Evolutionary conservation across 1,284 basidiomycete genomes (phyloP).

Genomic region (Trametes versicolor): DNA sequence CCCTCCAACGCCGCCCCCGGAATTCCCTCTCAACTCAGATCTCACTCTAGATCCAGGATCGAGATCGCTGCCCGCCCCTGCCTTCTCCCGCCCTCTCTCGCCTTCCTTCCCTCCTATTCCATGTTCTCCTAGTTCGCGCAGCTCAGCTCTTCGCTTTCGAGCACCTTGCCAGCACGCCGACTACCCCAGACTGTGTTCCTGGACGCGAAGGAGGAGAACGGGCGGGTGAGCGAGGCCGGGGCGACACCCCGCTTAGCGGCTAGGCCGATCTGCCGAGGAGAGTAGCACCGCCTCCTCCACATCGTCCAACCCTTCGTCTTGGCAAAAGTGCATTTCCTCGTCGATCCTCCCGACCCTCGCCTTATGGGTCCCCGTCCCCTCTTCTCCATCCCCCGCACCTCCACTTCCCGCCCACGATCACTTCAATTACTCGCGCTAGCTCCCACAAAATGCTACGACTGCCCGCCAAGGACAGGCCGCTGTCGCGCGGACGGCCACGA

Average conservation of each 20-base stretch:
- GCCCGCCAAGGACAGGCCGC: not conserved
- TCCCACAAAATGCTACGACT: not conserved
- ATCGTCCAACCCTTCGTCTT: not conserved
- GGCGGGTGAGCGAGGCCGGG: not conserved
- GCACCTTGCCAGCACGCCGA: not conserved
- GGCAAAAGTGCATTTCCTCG: not conserved
- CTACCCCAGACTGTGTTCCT: not conserved
- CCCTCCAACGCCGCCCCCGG: slow-evolving; percentile 1
- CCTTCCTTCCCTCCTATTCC: not conserved
- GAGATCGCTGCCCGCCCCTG: not conserved
- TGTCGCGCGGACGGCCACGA: not conserved
- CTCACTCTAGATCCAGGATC: not conserved
- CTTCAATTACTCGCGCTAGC: not conserved
- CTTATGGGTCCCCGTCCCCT: slow-evolving; percentile 3
- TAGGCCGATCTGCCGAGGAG: not conserved
- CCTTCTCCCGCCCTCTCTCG: not conserved
- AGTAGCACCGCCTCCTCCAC: slow-evolving; percentile 17
- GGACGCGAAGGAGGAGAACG: not conserved
- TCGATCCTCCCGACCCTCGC: slow-evolving; percentile 8
- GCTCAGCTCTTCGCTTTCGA: not conserved
- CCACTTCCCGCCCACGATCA: not conserved
- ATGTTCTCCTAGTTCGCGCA: not conserved
- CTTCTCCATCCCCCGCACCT: not conserved
- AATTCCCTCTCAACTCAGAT: slow-evolving; percentile 1
- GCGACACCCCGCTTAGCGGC: not conserved